Evolutionary conservation across 2,329 filamentous ascomycete genomes (phyloP).

Genomic region (Periconia digitata): DNA sequence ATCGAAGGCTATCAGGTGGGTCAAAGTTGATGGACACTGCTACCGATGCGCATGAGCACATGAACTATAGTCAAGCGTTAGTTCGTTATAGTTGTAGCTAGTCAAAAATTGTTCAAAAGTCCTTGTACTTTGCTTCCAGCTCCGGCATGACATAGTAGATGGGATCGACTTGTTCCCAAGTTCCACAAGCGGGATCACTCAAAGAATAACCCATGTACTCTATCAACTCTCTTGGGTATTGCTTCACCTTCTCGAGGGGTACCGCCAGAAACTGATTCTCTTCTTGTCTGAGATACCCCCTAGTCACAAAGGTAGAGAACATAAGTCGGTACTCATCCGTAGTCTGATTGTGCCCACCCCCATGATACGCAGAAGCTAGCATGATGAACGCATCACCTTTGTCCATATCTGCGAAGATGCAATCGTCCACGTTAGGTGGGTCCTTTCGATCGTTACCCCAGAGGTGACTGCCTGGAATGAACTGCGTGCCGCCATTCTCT

Average conservation of each 20-base stretch:
- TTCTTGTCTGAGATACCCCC: constrained; percentile 41
- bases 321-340: constrained; percentile 35
- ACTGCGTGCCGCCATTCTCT: constrained; percentile 41
- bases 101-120: too few species aligned
- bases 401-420: constrained; percentile 30
- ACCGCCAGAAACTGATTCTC: constrained; percentile 45
- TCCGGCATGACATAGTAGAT: constrained; percentile 13
- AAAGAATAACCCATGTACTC: constrained; percentile 11
- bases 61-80: too few species aligned
- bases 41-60: too few species aligned
- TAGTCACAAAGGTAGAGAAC: constrained; percentile 36
- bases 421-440: constrained; percentile 4
- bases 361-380: constrained; percentile 39
- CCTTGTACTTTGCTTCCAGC: constrained; percentile 10
- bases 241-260: constrained; percentile 20
- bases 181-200: constrained; percentile 11
- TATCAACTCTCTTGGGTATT: constrained; percentile 12
- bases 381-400: constrained; percentile 43
- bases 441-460: constrained; percentile 19
- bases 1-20: too few species aligned
- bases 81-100: too few species aligned
- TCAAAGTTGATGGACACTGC: too few species aligned
- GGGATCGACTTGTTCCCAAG: constrained; percentile 13
- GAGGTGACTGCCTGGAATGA: constrained; percentile 43
- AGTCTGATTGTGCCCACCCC: constrained; percentile 37